Evolutionary conservation across 2,329 filamentous ascomycete genomes (phyloP).

Genomic region (Didymella lethalis): DNA sequence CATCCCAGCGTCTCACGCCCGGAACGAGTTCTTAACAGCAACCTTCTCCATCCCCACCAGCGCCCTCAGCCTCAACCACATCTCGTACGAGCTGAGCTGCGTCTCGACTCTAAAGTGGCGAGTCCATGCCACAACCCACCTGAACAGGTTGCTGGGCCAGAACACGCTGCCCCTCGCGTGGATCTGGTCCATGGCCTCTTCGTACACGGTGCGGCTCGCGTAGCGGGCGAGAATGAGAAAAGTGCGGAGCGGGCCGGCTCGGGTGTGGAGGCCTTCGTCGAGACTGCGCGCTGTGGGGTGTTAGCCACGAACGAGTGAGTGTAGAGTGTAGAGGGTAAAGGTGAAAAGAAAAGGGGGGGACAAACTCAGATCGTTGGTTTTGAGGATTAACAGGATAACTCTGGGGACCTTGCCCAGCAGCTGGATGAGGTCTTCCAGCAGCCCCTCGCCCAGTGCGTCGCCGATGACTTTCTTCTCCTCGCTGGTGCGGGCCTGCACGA

Average conservation of each 20-base stretch:
- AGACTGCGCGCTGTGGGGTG: slow-evolving; percentile 72
- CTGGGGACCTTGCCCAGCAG: slow-evolving; percentile 87
- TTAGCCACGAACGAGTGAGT: slow-evolving; percentile 13
- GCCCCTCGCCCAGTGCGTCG: slow-evolving; percentile 81
- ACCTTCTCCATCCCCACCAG: slow-evolving; percentile 55
- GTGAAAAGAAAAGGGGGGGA: slow-evolving; percentile 12
- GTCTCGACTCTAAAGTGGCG: slow-evolving; percentile 64
- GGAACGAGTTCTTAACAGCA: slow-evolving; percentile 9
- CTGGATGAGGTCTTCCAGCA: slow-evolving; percentile 87
- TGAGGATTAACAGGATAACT: slow-evolving; percentile 92
- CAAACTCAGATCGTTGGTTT: slow-evolving; percentile 91
- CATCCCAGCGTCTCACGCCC: neutral
- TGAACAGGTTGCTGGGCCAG: slow-evolving; percentile 61
- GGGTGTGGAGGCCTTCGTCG: slow-evolving; percentile 86
- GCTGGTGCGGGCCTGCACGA: slow-evolving; percentile 66
- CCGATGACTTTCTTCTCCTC: slow-evolving; percentile 89
- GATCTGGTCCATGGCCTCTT: slow-evolving; percentile 65
- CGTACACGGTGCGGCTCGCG: slow-evolving; percentile 68
- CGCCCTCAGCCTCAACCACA: slow-evolving; percentile 61
- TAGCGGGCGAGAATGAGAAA: slow-evolving; percentile 72
- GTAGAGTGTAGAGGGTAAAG: too few relatives aligned
- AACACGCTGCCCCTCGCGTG: slow-evolving; percentile 55
- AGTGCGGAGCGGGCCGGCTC: slow-evolving; percentile 66
- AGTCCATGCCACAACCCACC: slow-evolving; percentile 61
- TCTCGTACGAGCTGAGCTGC: slow-evolving; percentile 67